These are phyloP conservation scores for Bipolaris sorokiniana DNA, from an alignment of 2,329 filamentous ascomycete species.

Conservation along the genomic window DNA sequence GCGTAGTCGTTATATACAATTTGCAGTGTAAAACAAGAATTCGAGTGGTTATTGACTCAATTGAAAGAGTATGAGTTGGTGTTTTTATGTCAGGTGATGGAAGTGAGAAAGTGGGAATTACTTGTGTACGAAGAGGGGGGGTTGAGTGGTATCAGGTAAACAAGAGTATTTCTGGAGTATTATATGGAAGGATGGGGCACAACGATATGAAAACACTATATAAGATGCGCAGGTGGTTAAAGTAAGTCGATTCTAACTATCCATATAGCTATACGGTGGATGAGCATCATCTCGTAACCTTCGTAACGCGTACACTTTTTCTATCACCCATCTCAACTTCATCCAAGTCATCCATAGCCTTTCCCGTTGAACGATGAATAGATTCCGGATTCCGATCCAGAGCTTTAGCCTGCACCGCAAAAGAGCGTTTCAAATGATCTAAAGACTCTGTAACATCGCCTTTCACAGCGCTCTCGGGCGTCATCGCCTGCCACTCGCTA, in stretches of 20 bases:
- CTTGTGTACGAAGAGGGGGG: no score
- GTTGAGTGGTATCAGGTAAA: no score
- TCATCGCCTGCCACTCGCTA: background rate
- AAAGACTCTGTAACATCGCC: background rate
- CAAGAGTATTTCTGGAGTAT: no score
- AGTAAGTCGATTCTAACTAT: background rate
- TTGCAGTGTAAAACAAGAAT: no score
- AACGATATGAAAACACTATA: no score
- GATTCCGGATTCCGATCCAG: background rate
- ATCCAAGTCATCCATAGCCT: background rate
- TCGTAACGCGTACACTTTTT: background rate
- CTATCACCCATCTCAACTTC: background rate
- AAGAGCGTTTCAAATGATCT: conserved; percentile 1
- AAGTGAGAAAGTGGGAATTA: no score
- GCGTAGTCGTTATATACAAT: no score
- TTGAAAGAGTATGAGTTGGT: no score
- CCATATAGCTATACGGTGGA: background rate
- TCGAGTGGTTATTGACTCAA: no score
- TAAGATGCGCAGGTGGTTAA: no score
- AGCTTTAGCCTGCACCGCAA: conserved; percentile 1
- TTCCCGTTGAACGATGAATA: background rate
- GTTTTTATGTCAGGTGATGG: no score
- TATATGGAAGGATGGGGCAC: no score
- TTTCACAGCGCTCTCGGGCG: background rate
- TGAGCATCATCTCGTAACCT: background rate